Evolutionary conservation across 1,284 basidiomycete genomes (phyloP), one percentile per base, ranked within the genome.

Genomic region (Peniophora sp.): DNA sequence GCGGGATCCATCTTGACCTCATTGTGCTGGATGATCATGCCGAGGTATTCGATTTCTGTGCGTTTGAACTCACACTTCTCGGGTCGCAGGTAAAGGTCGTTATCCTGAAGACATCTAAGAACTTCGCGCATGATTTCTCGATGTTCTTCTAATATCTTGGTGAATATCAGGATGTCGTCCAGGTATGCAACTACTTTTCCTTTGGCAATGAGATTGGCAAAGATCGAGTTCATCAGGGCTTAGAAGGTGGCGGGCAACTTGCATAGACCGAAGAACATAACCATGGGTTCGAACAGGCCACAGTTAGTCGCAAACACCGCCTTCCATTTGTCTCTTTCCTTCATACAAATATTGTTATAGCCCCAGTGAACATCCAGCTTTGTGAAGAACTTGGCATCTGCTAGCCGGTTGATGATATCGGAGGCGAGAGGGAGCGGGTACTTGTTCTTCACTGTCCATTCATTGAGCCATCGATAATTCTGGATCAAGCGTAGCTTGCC

Each of bases 391-490:
- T 48, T 53, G 14, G 61, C 58, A 12, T 54, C 51, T 2, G 49
- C 44, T 1, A 68, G 56, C 0, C 57, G 50, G 55, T 70, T 62
- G 14, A 73, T 56, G 11, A 69, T 59, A 48, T 75, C 67, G 16
- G 58, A 45, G 36, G 70, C 67, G n/a, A 69, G 65, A 1, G 70
- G 60, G 0, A 79, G 54, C 0, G 71, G 69, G 60, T 73, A 66
- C 27, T 61, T 56, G 59, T 72, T 61, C 52, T 70, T 70, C 45
- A 57, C 55, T 2, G 68, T 70, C 48, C 67, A 62, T 5, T 52
- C 50, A 45, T 78, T 79, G 19, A 78, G 61, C 10, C 63, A 61
- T 0, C 67, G 58, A 56, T 72, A 79, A 53, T 79, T 70, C 1
- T 74, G 63, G 50, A 70, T 71, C 0, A 73, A 61, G 0, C 67